phyloP scores from a whole-genome alignment of 768 basidiomycete species.

The Mrakia frigida region DNA sequence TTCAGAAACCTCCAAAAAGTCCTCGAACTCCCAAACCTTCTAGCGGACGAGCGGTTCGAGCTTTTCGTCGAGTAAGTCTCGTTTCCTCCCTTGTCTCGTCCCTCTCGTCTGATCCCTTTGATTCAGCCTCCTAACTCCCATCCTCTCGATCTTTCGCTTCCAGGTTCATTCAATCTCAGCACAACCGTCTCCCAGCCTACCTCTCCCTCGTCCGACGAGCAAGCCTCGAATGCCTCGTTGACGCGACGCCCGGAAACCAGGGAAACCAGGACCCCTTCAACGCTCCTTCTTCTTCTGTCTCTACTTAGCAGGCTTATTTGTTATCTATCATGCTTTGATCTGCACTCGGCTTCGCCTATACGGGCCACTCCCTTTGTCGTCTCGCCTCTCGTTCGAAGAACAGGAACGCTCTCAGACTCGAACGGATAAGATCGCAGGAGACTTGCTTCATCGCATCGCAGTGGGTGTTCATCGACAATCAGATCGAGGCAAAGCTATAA shows the following conservation, averaged over 20 bases:
- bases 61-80: conserved; percentile 78
- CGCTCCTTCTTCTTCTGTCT: too few relatives aligned
- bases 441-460: too few relatives aligned
- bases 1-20: conserved; percentile 69
- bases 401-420: too few relatives aligned
- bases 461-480: too few relatives aligned
- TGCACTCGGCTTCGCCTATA: too few relatives aligned
- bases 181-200: conserved; percentile 26
- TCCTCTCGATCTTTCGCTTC: not conserved
- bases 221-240: conserved; percentile 9
- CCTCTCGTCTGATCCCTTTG: not conserved
- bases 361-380: too few relatives aligned
- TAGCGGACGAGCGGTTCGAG: conserved; percentile 80
- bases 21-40: conserved; percentile 70
- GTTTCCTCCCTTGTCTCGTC: not conserved
- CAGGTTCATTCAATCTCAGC: conserved; percentile 16
- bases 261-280: conserved; percentile 8
- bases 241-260: not conserved
- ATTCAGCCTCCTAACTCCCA: not conserved
- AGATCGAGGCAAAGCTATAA: too few relatives aligned
- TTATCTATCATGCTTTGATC: too few relatives aligned
- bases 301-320: too few relatives aligned
- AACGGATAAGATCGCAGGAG: too few relatives aligned
- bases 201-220: conserved; percentile 25
- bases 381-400: too few relatives aligned